Conservation (phyloP, 2,329 filamentous ascomycete genomes). For the Phoma sp. region DNA sequence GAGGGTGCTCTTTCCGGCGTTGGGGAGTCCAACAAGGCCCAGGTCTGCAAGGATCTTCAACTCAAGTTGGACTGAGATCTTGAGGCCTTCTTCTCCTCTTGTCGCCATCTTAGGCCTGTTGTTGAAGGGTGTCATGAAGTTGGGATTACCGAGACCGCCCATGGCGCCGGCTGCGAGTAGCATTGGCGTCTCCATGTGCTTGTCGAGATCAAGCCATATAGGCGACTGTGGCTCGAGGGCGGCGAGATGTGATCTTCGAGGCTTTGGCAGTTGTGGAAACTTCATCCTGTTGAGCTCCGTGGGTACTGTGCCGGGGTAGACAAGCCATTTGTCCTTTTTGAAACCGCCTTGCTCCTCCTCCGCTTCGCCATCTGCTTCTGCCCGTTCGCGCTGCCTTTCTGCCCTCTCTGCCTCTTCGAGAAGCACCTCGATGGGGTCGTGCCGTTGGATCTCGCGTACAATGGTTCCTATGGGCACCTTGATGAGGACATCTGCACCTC, state of each 20-base stretch:
- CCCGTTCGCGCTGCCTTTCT: slow-evolving; percentile 30
- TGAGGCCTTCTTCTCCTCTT: slow-evolving; percentile 79
- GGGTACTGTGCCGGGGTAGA: slow-evolving; percentile 80
- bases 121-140: slow-evolving; percentile 80
- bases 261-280: slow-evolving; percentile 63
- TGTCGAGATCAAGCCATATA: slow-evolving; percentile 64
- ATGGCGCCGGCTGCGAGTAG: slow-evolving; percentile 86
- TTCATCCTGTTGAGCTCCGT: slow-evolving; percentile 69
- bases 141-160: slow-evolving; percentile 90
- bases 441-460: slow-evolving; percentile 78
- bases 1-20: slow-evolving; percentile 94
- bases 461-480: slow-evolving; percentile 93
- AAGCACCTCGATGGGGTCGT: slow-evolving; percentile 78
- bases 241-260: slow-evolving; percentile 63
- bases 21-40: slow-evolving; percentile 91
- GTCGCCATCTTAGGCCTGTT: slow-evolving; percentile 86
- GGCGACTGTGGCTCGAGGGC: slow-evolving; percentile 75
- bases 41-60: slow-evolving; percentile 95
- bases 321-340: slow-evolving; percentile 76
- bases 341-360: slow-evolving; percentile 44
- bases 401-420: slow-evolving; percentile 48
- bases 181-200: slow-evolving; percentile 81
- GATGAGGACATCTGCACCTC: slow-evolving; percentile 86
- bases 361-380: slow-evolving; percentile 33
- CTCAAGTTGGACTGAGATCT: slow-evolving; percentile 82